Base-by-base conservation (phyloP, 352 stramenopile species). In the Globisporangium spinosum region DNA sequence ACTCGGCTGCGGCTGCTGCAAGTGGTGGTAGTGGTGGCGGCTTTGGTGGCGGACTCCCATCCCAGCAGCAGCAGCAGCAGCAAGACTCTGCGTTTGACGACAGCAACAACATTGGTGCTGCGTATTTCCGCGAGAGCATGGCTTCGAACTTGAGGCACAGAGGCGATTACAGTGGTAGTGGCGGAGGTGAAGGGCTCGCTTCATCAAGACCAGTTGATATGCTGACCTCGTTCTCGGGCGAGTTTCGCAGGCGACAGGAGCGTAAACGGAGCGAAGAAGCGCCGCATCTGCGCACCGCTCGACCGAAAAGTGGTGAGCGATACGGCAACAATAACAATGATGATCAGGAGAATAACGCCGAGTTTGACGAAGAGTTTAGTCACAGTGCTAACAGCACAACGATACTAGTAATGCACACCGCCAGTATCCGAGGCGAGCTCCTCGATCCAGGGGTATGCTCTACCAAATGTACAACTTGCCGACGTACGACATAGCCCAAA, bases 401-500 rank as follows among this genome's bases (percentile, higher is more conserved):
- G 29, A n/a, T 32, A 32, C 27, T 17, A 53, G 10, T 53, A 57
- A 15, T 22, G 27, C 38, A 10, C 62, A 23, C 20, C 67, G 27
- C 3, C 40, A 65, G 32, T 47, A 61, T 22, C 4, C 56, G 6
- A 47, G 56, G 15, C 40, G 40, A 47, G 20, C 32, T 17, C 25
- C 69, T 43, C 59, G 40, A 51, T 32, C 65, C 2, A 49, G 40
- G 5, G 15, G 70, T 55, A 32, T 69, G 54, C 23, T 68, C 53
- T 73, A 74, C 58, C 79, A 89, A 20, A 82, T 87, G 78, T 92
- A 86, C 59, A 70, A 65, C 23, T 90, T 80, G n/a, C 84, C 79
- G 56, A 85, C 80, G 29, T 93, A 93, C 72, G 81, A 95, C 68
- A 71, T 93, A 38, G 80, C 85, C 22, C 82, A 90, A 57, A 91